phyloP scores from a whole-genome alignment of 768 basidiomycete species.

The Russula compacta region DNA sequence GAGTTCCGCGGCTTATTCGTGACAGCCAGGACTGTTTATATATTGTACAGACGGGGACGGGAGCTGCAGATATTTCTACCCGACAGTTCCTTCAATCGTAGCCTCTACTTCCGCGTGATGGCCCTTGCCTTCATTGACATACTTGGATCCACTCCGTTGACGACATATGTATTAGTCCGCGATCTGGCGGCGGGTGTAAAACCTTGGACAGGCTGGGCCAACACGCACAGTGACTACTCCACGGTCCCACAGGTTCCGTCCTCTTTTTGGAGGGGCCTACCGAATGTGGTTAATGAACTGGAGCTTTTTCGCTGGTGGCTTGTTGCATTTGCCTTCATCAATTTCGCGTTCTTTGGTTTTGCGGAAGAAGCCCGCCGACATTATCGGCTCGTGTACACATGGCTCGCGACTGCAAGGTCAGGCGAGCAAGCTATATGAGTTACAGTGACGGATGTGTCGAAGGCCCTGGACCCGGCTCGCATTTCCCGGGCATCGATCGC shows the following conservation, averaged over 20 bases:
- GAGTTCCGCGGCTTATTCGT: not conserved
- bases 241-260: slow-evolving; percentile 32
- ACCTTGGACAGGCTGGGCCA: slow-evolving; percentile 37
- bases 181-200: not conserved
- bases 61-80: slow-evolving; percentile 24
- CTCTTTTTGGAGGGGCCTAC: slow-evolving; percentile 30
- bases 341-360: not conserved
- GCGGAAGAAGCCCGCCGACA: not conserved
- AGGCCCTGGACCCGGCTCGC: too few relatives aligned
- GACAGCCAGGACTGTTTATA: slow-evolving; percentile 23
- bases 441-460: too few relatives aligned
- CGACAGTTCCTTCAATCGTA: slow-evolving; percentile 27
- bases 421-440: too few relatives aligned
- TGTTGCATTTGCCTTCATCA: not conserved
- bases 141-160: not conserved
- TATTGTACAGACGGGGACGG: slow-evolving; percentile 23
- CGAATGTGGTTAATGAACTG: fast-evolving
- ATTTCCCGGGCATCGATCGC: too few relatives aligned
- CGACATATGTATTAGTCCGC: not conserved
- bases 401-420: not conserved
- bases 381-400: not conserved
- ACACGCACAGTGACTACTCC: slow-evolving; percentile 42
- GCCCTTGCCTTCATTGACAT: not conserved
- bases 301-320: not conserved
- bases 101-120: not conserved